These are phyloP conservation scores for Cyphellophora attinorum DNA, from an alignment of 2,329 filamentous ascomycete genomes.

Conservation along the genomic window DNA sequence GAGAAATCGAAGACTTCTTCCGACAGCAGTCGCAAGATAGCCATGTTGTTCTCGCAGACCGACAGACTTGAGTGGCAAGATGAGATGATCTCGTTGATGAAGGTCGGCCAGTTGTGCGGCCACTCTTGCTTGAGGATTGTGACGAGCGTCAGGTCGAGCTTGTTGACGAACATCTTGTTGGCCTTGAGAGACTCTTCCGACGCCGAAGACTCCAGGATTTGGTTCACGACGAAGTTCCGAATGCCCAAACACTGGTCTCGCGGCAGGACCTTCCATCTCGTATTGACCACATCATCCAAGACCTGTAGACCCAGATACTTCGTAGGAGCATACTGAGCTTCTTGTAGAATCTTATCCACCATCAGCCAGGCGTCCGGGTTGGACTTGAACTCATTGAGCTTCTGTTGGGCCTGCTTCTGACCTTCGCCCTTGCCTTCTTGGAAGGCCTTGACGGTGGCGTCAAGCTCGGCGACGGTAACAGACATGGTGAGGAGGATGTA, in stretches of 20 bases:
- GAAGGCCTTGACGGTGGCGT: slow-evolving; percentile 91
- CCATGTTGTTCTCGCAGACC: slow-evolving; percentile 99
- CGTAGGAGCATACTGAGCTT: slow-evolving; percentile 87
- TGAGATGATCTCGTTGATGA: slow-evolving; percentile 98
- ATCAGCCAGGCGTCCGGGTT: slow-evolving; percentile 96
- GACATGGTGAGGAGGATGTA: slow-evolving; percentile 40
- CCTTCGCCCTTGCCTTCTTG: slow-evolving; percentile 93
- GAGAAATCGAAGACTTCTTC: slow-evolving; percentile 99
- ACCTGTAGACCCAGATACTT: slow-evolving; percentile 97
- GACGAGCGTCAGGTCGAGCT: slow-evolving; percentile 93
- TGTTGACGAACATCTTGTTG: slow-evolving; percentile 88
- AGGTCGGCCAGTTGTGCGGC: slow-evolving; percentile 99
- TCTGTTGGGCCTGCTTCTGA: slow-evolving; percentile 22
- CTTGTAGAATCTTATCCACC: slow-evolving; percentile 91
- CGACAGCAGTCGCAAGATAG: slow-evolving; percentile 84
- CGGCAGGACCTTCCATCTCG: slow-evolving; percentile 95
- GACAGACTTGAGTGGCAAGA: slow-evolving; percentile 91
- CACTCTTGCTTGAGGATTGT: slow-evolving; percentile 98
- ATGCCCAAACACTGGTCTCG: slow-evolving; percentile 96
- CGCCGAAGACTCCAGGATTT: slow-evolving; percentile 88
- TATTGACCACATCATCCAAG: slow-evolving; percentile 96
- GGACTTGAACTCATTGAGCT: slow-evolving; percentile 74
- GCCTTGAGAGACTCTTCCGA: slow-evolving; percentile 78
- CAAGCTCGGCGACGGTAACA: slow-evolving; percentile 81
- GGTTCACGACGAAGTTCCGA: slow-evolving; percentile 97